phyloP scores from a whole-genome alignment of 768 basidiomycete genomes.

The Amanita polypyramis region DNA sequence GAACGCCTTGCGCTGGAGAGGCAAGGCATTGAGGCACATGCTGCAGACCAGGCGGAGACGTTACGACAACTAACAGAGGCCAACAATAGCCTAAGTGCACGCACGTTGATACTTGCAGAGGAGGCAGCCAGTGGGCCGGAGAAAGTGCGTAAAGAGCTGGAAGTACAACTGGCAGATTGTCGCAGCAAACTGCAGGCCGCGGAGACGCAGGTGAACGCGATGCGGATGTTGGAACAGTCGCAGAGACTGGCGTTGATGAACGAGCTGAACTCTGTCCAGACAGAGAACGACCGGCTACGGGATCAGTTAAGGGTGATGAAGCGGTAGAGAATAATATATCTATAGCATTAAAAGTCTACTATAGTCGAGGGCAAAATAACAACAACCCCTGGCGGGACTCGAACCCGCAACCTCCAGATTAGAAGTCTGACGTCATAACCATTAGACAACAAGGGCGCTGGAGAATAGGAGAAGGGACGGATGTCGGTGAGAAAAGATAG shows the following conservation, averaged over 20 bases:
- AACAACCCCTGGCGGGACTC: conserved; percentile 69
- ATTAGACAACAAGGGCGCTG: conserved; percentile 75
- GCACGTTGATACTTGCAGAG: conserved; percentile 59
- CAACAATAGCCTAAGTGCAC: conserved; percentile 68
- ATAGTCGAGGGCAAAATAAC: background rate
- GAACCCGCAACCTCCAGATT: conserved; percentile 87
- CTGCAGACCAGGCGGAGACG: conserved; percentile 66
- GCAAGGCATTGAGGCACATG: conserved; percentile 54
- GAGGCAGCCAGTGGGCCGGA: conserved; percentile 52
- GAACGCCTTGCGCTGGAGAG: conserved; percentile 56
- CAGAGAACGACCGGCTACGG: conserved; percentile 61
- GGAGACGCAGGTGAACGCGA: conserved; percentile 56
- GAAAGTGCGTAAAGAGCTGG: conserved; percentile 51
- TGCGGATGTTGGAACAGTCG: conserved; percentile 62
- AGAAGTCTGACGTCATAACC: conserved; percentile 91
- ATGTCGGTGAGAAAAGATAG: background rate
- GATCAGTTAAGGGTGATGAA: conserved; percentile 60
- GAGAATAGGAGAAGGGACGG: background rate
- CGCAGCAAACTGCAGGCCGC: conserved; percentile 53
- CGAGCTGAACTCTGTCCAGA: conserved; percentile 77
- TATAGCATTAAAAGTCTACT: background rate
- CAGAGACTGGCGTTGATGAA: conserved; percentile 82
- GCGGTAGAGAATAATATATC: conserved; percentile 19
- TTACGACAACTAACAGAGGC: conserved; percentile 65
- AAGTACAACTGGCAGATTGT: conserved; percentile 50